These are phyloP conservation scores for Mortierella polycephala DNA, from an alignment of 371 early-diverging fungal species.

Conservation along the genomic window DNA sequence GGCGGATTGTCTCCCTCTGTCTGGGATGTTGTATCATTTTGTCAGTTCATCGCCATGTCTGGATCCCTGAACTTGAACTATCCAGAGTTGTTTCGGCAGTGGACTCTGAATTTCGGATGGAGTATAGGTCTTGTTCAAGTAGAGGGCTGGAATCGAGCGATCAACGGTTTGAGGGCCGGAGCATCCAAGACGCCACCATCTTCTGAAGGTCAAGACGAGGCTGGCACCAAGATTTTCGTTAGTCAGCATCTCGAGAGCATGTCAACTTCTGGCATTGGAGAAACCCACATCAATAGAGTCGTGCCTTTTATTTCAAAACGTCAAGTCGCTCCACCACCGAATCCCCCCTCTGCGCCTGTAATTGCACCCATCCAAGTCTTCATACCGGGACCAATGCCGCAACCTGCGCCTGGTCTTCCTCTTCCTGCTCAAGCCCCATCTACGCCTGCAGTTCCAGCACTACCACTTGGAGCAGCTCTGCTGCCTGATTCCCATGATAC, in stretches of 20 bases:
- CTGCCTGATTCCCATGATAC: constrained; percentile 13
- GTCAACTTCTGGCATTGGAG: too few relatives aligned
- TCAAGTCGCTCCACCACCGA: too few relatives aligned
- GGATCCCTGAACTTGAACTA: constrained; percentile 45
- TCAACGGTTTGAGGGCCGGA: constrained; percentile 21
- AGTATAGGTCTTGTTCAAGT: constrained; percentile 33
- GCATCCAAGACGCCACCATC: not conserved
- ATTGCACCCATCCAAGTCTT: too few relatives aligned
- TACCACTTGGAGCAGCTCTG: constrained; percentile 7
- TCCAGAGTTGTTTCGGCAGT: constrained; percentile 42
- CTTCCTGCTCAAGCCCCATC: not conserved
- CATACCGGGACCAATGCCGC: too few relatives aligned
- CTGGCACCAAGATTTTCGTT: too few relatives aligned
- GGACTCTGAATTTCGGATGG: constrained; percentile 53
- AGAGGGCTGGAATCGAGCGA: constrained; percentile 33
- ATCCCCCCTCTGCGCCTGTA: too few relatives aligned
- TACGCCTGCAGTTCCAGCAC: not conserved
- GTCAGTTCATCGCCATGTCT: constrained; percentile 45
- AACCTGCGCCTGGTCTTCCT: too few relatives aligned
- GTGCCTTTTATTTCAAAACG: too few relatives aligned
- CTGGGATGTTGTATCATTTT: constrained; percentile 48
- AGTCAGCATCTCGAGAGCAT: too few relatives aligned
- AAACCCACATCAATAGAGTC: too few relatives aligned
- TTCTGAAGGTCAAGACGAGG: too few relatives aligned
- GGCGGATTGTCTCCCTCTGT: constrained; percentile 30